A percentile compares a stretch with the other conserved stretches of the same genome.
phyloP scores from a whole-genome alignment of 768 basidiomycete genomes.

The Auriscalpium microsporum region DNA sequence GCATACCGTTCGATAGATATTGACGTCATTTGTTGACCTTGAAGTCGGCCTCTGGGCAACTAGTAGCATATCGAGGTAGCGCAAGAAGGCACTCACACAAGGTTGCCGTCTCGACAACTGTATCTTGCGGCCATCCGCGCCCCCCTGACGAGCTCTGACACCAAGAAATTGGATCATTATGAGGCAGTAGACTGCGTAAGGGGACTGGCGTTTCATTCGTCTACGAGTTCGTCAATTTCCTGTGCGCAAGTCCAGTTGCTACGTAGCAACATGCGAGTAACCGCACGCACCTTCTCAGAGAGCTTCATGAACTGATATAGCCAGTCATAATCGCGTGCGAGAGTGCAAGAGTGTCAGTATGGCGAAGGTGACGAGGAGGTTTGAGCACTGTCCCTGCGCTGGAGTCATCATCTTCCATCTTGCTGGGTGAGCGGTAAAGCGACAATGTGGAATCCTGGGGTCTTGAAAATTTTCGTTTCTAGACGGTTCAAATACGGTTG shows the following conservation, averaged over 20 bases:
- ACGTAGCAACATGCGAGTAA: not conserved
- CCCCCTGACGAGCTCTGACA: too few relatives aligned
- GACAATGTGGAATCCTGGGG: too few relatives aligned
- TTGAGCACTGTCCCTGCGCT: conserved; percentile 73
- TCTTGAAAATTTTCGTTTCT: too few relatives aligned
- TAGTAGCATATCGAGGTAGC: too few relatives aligned
- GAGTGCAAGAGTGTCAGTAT: conserved; percentile 83
- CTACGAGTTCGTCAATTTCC: conserved; percentile 96
- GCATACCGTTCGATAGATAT: too few relatives aligned
- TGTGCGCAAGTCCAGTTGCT: conserved; percentile 22
- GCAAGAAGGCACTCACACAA: too few relatives aligned
- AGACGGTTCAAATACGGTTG: too few relatives aligned
- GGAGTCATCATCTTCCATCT: conserved; percentile 79
- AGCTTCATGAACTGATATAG: conserved; percentile 85
- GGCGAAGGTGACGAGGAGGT: conserved; percentile 76
- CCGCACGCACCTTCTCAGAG: conserved; percentile 67
- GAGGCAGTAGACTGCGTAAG: conserved; percentile 50
- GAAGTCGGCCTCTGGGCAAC: too few relatives aligned
- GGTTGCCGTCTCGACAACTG: too few relatives aligned
- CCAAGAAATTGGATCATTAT: too few relatives aligned
- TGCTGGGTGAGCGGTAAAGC: conserved; percentile 50
- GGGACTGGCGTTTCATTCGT: conserved; percentile 88
- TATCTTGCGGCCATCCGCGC: too few relatives aligned
- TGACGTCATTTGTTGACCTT: too few relatives aligned
- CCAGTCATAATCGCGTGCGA: conserved; percentile 77